Percentiles rank a stretch among this genome's conserved stretches.
Evolutionary conservation across 805 yeast species (phyloP).

Genomic region (Candida yuanshanica): DNA sequence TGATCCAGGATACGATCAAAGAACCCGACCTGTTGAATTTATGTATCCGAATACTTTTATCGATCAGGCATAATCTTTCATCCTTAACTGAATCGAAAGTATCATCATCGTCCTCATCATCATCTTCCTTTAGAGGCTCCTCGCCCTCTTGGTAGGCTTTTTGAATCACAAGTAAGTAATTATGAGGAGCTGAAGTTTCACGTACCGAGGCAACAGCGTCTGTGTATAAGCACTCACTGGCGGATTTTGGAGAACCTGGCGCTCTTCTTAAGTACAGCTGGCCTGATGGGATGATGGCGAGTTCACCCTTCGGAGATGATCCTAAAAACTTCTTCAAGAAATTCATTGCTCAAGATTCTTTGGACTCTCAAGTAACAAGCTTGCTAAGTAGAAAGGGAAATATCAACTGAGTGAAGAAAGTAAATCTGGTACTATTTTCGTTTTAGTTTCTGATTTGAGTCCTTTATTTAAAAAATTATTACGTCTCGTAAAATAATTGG

Average conservation of each 20-base stretch:
- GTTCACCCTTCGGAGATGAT: conserved; percentile 49
- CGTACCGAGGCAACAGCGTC: conserved; percentile 75
- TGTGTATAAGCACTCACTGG: conserved; percentile 72
- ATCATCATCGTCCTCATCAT: conserved; percentile 38
- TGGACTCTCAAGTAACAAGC: no score
- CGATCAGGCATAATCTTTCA: conserved; percentile 68
- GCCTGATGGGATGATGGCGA: conserved; percentile 72
- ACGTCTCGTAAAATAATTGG: no score
- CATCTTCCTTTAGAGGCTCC: conserved; percentile 43
- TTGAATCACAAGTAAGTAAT: conserved; percentile 66
- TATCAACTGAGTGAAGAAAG: no score
- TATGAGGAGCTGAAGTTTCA: conserved; percentile 57
- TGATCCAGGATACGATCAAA: conserved; percentile 70
- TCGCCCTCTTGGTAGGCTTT: conserved; percentile 68
- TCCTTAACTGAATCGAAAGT: conserved; percentile 38
- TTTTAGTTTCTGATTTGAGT: no score
- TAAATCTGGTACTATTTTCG: no score
- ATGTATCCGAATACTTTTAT: conserved; percentile 52
- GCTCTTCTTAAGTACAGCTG: conserved; percentile 68
- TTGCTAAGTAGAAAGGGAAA: no score
- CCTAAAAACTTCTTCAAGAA: conserved; percentile 62
- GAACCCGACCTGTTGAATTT: conserved; percentile 48
- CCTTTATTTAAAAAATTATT: no score
- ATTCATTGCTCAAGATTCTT: conserved; percentile 44
- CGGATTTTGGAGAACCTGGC: conserved; percentile 81